These are phyloP conservation scores for Pleurotus eryngii DNA, from an alignment of 768 basidiomycete genomes.

Conservation along the genomic window DNA sequence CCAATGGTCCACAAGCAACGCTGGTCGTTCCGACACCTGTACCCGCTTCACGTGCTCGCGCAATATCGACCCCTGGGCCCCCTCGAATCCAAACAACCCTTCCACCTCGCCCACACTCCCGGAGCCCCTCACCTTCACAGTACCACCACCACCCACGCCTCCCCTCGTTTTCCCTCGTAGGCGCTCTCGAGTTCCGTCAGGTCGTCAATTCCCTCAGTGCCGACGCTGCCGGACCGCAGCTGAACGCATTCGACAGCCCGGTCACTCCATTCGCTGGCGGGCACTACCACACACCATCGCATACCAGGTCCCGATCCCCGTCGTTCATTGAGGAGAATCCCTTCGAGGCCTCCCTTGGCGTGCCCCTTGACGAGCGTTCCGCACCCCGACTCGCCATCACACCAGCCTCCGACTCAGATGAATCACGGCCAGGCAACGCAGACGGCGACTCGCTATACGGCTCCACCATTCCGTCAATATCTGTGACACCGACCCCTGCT, in stretches of 20 bases:
- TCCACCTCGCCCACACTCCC: slow-evolving; percentile 40
- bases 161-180: slow-evolving; percentile 87
- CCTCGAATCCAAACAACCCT: slow-evolving; percentile 33
- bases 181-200: slow-evolving; percentile 93
- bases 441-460: slow-evolving; percentile 7
- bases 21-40: slow-evolving; percentile 25
- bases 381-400: slow-evolving; percentile 23
- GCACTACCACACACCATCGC: slow-evolving; percentile 53
- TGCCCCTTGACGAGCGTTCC: slow-evolving; percentile 50
- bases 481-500: slow-evolving; percentile 46
- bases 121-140: slow-evolving; percentile 48
- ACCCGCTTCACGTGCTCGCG: slow-evolving; percentile 35
- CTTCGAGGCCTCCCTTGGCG: slow-evolving; percentile 49
- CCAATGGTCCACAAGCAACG: slow-evolving; percentile 9
- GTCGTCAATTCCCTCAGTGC: slow-evolving; percentile 78
- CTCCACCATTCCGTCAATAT: slow-evolving; percentile 46
- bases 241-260: slow-evolving; percentile 64
- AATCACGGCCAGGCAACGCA: slow-evolving; percentile 13
- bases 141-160: slow-evolving; percentile 32
- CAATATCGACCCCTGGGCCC: slow-evolving; percentile 33
- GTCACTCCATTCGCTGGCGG: slow-evolving; percentile 72
- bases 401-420: slow-evolving; percentile 17
- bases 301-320: slow-evolving; percentile 15
- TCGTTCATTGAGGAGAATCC: slow-evolving; percentile 38
- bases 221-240: slow-evolving; percentile 57